Conservation (phyloP, 768 basidiomycete genomes). For the Clitopilus passeckerianus region DNA sequence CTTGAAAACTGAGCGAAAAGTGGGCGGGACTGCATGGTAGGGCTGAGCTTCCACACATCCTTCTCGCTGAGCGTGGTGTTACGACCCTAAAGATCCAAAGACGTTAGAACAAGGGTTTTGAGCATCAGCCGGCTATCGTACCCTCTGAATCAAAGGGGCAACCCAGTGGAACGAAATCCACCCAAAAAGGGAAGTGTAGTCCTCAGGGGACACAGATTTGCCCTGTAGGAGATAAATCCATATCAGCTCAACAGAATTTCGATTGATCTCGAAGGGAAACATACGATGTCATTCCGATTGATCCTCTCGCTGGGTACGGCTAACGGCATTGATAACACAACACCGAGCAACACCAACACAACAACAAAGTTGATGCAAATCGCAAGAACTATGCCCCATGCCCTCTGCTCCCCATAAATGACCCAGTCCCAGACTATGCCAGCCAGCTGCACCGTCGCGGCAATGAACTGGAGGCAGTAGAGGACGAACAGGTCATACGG, state of each 20-base stretch:
- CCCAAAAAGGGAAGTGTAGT: conserved; percentile 66
- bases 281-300: conserved; percentile 56
- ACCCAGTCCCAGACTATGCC: conserved; percentile 48
- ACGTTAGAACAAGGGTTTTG: background rate
- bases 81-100: conserved; percentile 27
- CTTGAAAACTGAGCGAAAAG: conserved; percentile 51
- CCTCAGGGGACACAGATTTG: conserved; percentile 59
- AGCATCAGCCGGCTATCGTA: conserved; percentile 14
- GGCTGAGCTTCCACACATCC: conserved; percentile 71
- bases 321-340: conserved; percentile 61
- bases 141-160: conserved; percentile 52
- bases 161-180: conserved; percentile 77
- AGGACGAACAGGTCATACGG: conserved; percentile 62
- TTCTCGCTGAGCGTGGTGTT: conserved; percentile 58
- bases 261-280: conserved; percentile 15
- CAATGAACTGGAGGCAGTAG: conserved; percentile 43
- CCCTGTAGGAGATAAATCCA: conserved; percentile 31
- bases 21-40: conserved; percentile 60
- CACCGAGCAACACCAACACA: conserved; percentile 33
- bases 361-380: conserved; percentile 39
- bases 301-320: conserved; percentile 52
- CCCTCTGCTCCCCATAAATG: conserved; percentile 38
- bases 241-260: background rate
- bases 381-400: conserved; percentile 19
- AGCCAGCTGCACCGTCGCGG: conserved; percentile 44